Conservation (phyloP, 805 yeast genomes). For the Naumovozyma castellii region DNA sequence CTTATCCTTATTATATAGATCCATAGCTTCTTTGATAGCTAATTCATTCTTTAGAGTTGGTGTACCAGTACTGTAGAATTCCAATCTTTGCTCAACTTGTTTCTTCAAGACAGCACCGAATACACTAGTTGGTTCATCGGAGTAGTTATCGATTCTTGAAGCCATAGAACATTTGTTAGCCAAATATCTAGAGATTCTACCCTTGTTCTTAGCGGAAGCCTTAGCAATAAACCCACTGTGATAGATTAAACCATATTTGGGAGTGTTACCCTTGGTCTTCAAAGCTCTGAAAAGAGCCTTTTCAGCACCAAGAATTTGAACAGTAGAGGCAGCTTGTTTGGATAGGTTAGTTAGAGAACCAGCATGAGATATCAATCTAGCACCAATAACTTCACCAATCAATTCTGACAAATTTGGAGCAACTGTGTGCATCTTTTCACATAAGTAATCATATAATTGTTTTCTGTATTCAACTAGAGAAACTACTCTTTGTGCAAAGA, state of each 20-base stretch:
- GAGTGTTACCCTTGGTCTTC: slow-evolving; percentile 94
- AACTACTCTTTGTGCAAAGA: slow-evolving; percentile 90
- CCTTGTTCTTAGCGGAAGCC: slow-evolving; percentile 95
- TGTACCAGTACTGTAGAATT: slow-evolving; percentile 91
- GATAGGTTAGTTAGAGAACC: slow-evolving; percentile 95
- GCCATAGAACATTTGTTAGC: slow-evolving; percentile 99
- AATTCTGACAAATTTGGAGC: slow-evolving; percentile 95
- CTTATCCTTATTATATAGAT: slow-evolving; percentile 42
- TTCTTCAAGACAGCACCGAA: slow-evolving; percentile 87
- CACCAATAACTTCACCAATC: slow-evolving; percentile 98
- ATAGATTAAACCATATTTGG: slow-evolving; percentile 90
- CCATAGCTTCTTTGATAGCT: slow-evolving; percentile 87
- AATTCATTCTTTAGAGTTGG: slow-evolving; percentile 94
- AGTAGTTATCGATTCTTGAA: slow-evolving; percentile 93
- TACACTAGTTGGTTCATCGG: slow-evolving; percentile 84
- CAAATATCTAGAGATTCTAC: slow-evolving; percentile 95
- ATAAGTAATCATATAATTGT: slow-evolving; percentile 72
- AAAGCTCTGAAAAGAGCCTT: slow-evolving; percentile 93
- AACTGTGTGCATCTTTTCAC: slow-evolving; percentile 94
- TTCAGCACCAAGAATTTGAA: slow-evolving; percentile 95
- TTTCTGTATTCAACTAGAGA: slow-evolving; percentile 85
- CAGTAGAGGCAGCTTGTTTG: slow-evolving; percentile 98
- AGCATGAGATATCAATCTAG: slow-evolving; percentile 94
- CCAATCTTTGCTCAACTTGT: slow-evolving; percentile 96
- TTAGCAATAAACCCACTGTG: slow-evolving; percentile 90